A percentile compares a stretch with the other conserved stretches of the same genome.
phyloP scores from a whole-genome alignment of 768 basidiomycete genomes.

The Saitozyma podzolica region DNA sequence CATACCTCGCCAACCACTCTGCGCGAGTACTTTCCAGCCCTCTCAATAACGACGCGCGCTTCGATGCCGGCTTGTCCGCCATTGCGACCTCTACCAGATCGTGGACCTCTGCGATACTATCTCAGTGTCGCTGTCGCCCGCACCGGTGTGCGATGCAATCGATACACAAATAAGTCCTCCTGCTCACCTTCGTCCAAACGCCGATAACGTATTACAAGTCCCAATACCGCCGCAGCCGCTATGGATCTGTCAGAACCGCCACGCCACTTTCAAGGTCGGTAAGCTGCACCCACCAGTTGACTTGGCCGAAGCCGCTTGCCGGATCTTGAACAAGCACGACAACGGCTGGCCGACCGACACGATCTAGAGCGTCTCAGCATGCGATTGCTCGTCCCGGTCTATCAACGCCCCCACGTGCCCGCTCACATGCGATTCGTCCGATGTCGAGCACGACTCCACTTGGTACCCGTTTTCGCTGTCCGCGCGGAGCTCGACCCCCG shows the following conservation, averaged over 20 bases:
- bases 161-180: no score
- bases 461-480: slow-evolving; percentile 15
- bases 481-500: slow-evolving; percentile 23
- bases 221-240: slow-evolving; percentile 34
- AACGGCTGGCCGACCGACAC: slow-evolving; percentile 73
- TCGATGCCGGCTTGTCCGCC: no score
- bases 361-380: slow-evolving; percentile 63
- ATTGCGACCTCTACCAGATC: no score
- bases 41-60: no score
- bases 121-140: no score
- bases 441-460: slow-evolving; percentile 15
- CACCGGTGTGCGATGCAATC: no score
- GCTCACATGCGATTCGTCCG: slow-evolving; percentile 51
- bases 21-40: no score
- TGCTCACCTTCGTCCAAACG: slow-evolving; percentile 74
- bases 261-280: background rate
- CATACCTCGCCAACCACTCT: slow-evolving; percentile 19
- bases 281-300: slow-evolving; percentile 51
- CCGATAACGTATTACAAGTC: slow-evolving; percentile 70
- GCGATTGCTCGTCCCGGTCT: no score
- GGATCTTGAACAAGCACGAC: slow-evolving; percentile 77
- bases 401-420: no score
- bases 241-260: background rate
- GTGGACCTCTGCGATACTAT: no score
- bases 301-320: slow-evolving; percentile 58